Base-by-base conservation (phyloP, 2,329 filamentous ascomycete genomes). In the Aspergillus chevalieri region DNA sequence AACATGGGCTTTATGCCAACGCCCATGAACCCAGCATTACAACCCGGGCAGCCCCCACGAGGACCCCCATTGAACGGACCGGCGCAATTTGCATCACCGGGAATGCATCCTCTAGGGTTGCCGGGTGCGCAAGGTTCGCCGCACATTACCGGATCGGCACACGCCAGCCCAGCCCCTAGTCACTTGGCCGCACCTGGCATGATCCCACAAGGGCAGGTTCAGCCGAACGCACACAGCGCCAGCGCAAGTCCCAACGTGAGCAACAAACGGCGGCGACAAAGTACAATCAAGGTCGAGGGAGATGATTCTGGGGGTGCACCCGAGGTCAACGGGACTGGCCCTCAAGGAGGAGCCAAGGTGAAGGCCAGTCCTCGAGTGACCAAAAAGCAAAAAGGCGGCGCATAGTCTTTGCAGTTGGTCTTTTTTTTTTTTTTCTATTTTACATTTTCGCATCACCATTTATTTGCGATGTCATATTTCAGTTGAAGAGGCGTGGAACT, bases 241-340 rank as follows among this genome's bases (percentile, higher is more conserved):
- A 84, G 81, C 56, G 83, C 82, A 4, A 84, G 81, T 56, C 82
- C 82, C 2, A 83, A 80, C 57, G 75, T 82, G 41, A 77, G 70
- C 44, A 76, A 76, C 59, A 85, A 85, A 66, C 72, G 78, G 51
- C 76, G 82, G 52, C 72, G 82, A 52, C 67, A 76, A 22, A 84
- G 81, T 64, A 77, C 77, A 12, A 79, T 82, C 49, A 84, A 84
- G 64, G 67, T 77, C 47, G 81, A 83, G 57, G 73, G 68, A 36
- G 80, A 83, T 43, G 80, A 80, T 42, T 71, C 65, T 44, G 59
- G 53, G 39, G 61, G 57, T 47, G 10, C 17, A 12, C 67, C 62
- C 22, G 76, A 80, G 51, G 71, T 80, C 46, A 83, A 82, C 52
- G 73, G 74, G 30, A 59, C 66, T 30, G 67, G 56, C 14, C 52